Evolutionary conservation across 257 asterid species (phyloP).

Genomic region (Coffea canephora): DNA sequence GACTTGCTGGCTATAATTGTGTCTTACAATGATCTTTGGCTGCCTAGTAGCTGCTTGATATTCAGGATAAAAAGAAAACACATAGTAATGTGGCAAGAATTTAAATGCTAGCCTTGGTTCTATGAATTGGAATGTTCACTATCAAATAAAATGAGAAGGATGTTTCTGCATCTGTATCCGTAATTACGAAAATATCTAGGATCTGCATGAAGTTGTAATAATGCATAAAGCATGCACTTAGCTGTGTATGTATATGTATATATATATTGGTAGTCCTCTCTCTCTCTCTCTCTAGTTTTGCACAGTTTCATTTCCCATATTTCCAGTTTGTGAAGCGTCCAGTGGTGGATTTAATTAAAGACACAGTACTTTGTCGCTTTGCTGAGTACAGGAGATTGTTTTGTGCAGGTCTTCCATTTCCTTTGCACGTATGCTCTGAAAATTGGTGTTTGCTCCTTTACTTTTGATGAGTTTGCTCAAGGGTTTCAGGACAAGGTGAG

Average conservation of each 20-base stretch:
- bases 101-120: background rate
- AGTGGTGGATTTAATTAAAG: background rate
- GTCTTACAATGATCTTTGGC: background rate
- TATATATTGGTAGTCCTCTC: no score
- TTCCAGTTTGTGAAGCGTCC: background rate
- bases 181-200: background rate
- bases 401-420: conserved; percentile 77
- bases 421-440: conserved; percentile 70
- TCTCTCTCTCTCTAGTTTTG: background rate
- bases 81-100: background rate
- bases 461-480: conserved; percentile 77
- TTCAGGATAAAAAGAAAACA: background rate
- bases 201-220: background rate
- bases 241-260: no score
- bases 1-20: background rate
- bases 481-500: conserved; percentile 88
- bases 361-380: conserved; percentile 3
- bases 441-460: conserved; percentile 56
- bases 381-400: conserved; percentile 13
- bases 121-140: background rate
- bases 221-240: no score
- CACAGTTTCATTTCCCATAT: background rate
- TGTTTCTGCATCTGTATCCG: background rate
- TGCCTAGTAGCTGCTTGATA: conserved; percentile 1
- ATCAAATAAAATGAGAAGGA: background rate